Percentiles rank a stretch among this genome's conserved stretches.
Evolutionary conservation across 2,329 filamentous ascomycete species (phyloP).

Genomic region (Talaromyces sp.): DNA sequence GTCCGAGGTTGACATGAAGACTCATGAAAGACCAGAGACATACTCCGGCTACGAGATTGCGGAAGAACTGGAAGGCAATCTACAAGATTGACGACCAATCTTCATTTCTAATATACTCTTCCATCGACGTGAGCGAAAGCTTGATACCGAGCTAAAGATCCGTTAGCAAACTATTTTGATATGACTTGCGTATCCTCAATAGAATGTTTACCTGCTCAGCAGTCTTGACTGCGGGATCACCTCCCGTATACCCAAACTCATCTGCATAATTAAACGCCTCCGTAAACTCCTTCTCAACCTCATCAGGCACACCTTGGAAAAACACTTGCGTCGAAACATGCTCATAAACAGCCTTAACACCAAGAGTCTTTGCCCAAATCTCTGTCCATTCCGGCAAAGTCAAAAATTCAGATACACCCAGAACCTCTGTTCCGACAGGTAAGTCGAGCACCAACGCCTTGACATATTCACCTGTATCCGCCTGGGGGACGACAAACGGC

Average conservation of each 20-base stretch:
- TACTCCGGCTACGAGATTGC: neutral
- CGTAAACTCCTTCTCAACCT: neutral
- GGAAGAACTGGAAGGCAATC: neutral
- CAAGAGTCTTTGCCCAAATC: slow-evolving; percentile 6
- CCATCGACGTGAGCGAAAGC: slow-evolving; percentile 7
- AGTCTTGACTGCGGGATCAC: neutral
- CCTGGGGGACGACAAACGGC: slow-evolving; percentile 9
- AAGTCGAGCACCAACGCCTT: slow-evolving; percentile 6
- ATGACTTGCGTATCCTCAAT: neutral
- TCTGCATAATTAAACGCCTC: neutral
- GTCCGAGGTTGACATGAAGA: neutral
- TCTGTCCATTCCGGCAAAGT: slow-evolving; percentile 12
- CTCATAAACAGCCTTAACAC: slow-evolving; percentile 10
- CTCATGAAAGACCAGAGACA: neutral
- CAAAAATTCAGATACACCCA: slow-evolving; percentile 5
- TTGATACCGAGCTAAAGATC: slow-evolving; percentile 2
- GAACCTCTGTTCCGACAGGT: neutral
- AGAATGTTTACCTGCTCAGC: neutral
- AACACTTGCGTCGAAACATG: neutral
- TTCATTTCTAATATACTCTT: neutral
- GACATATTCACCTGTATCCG: slow-evolving; percentile 5
- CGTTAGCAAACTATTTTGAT: neutral
- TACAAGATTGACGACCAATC: slow-evolving; percentile 3
- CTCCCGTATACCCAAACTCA: slow-evolving; percentile 8
- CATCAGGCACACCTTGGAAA: neutral